Conservation (phyloP, 2,329 filamentous ascomycete species). For the Tothia fuscella region DNA sequence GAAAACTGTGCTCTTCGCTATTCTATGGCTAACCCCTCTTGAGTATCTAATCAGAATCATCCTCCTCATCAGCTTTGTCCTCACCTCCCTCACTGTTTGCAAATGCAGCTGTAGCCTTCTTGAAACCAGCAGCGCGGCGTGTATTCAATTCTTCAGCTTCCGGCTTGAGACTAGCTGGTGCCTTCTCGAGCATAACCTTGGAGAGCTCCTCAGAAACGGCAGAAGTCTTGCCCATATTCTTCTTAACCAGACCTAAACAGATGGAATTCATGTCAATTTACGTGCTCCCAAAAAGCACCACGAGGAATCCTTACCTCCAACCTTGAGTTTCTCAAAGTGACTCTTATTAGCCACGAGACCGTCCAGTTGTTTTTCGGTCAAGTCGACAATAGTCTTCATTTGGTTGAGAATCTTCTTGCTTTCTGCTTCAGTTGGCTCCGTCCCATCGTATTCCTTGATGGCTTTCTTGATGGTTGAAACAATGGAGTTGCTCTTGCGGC, state of each 20-base stretch:
- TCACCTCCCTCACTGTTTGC: slow-evolving; percentile 14
- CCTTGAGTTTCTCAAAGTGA: slow-evolving; percentile 12
- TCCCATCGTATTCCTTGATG: slow-evolving; percentile 18
- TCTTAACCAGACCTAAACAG: slow-evolving; percentile 16
- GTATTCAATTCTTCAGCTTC: slow-evolving; percentile 15
- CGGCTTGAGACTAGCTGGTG: slow-evolving; percentile 14
- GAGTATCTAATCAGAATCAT: slow-evolving; percentile 17
- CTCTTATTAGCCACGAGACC: slow-evolving; percentile 15
- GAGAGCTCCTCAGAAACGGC: slow-evolving; percentile 14
- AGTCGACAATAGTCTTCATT: slow-evolving; percentile 16
- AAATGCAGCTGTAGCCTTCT: slow-evolving; percentile 14
- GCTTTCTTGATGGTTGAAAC: slow-evolving; percentile 18
- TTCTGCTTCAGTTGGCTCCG: slow-evolving; percentile 15
- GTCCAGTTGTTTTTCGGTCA: slow-evolving; percentile 17
- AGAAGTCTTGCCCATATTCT: slow-evolving; percentile 14
- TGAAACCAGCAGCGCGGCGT: slow-evolving; percentile 14
- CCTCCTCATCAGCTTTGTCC: slow-evolving; percentile 17
- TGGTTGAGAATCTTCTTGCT: slow-evolving; percentile 15
- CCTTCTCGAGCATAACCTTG: slow-evolving; percentile 14
- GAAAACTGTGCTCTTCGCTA: too few species aligned
- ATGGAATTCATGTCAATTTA: too few species aligned
- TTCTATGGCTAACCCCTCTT: too few species aligned
- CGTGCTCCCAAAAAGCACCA: background rate
- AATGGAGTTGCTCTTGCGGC: slow-evolving; percentile 19
- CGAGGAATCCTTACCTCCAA: slow-evolving; percentile 10